Conservation (phyloP, 176 grass and related monocot species). For the Hordeum marinum region DNA sequence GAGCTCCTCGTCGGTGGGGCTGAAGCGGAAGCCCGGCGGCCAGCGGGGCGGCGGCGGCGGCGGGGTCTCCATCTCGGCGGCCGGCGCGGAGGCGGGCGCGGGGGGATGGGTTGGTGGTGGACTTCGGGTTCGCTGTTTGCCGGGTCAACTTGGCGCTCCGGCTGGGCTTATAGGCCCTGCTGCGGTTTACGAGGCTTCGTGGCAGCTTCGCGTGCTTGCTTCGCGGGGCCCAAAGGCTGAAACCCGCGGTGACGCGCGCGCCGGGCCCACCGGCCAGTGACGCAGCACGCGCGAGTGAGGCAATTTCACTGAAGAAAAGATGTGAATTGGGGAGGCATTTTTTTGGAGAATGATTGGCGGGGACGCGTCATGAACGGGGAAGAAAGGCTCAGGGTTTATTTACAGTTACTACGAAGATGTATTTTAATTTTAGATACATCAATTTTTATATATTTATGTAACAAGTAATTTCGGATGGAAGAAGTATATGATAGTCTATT, state of each 20-base stretch:
- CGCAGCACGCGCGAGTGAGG: not conserved
- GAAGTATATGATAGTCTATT: not conserved
- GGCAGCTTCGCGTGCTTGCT: constrained; percentile 14
- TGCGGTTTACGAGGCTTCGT: constrained; percentile 4
- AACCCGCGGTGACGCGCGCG: not conserved
- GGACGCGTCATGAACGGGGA: too few relatives aligned
- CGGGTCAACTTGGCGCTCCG: constrained; percentile 22
- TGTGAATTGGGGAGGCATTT: too few relatives aligned
- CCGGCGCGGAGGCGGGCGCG: not conserved
- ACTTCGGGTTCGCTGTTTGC: not conserved
- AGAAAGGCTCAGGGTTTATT: too few relatives aligned
- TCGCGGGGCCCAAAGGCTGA: not conserved
- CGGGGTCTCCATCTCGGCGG: constrained; percentile 12
- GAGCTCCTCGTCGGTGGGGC: constrained; percentile 95
- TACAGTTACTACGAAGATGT: too few relatives aligned
- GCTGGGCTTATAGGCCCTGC: not conserved
- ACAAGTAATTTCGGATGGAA: too few relatives aligned
- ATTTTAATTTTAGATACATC: too few relatives aligned
- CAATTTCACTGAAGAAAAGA: not conserved
- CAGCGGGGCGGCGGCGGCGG: constrained; percentile 33
- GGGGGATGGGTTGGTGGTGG: not conserved
- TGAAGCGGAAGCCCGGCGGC: constrained; percentile 97
- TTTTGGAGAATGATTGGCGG: too few relatives aligned
- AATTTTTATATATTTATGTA: too few relatives aligned
- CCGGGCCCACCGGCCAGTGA: not conserved